Conservation (phyloP, 148 eudicot genomes). For the Suaeda aralocaspica region DNA sequence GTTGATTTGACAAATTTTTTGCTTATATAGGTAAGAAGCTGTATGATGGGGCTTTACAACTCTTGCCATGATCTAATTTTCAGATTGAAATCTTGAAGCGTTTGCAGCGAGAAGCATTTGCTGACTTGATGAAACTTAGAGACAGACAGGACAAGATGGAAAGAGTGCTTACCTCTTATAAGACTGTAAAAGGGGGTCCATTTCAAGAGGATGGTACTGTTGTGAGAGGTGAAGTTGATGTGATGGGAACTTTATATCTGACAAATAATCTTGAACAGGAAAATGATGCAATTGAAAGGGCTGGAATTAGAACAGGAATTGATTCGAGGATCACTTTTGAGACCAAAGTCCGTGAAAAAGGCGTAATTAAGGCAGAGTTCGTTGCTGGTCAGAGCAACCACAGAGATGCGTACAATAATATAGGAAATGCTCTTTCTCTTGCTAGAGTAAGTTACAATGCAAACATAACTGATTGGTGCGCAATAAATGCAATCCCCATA, state of each 20-base stretch:
- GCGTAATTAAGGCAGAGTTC: conserved; percentile 68
- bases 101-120: conserved; percentile 90
- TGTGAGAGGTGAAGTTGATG: conserved; percentile 74
- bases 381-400: conserved; percentile 39
- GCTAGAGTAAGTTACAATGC: conserved; percentile 73
- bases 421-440: conserved; percentile 61
- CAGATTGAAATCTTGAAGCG: conserved; percentile 98
- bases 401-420: conserved; percentile 26
- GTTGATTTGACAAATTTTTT: conserved; percentile 30
- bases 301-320: conserved; percentile 65
- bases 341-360: conserved; percentile 55
- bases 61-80: conserved; percentile 45
- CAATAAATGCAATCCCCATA: conserved; percentile 62
- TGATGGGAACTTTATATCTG: conserved; percentile 47
- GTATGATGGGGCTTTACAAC: conserved; percentile 47
- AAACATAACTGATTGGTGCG: conserved; percentile 70
- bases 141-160: conserved; percentile 96
- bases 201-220: conserved; percentile 66
- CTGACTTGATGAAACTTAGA: conserved; percentile 93
- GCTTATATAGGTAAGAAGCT: conserved; percentile 37
- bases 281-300: conserved; percentile 46
- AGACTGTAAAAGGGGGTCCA: conserved; percentile 59
- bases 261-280: conserved; percentile 44
- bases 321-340: conserved; percentile 62
- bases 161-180: conserved; percentile 51